A percentile compares a stretch with the other conserved stretches of the same genome.
These are phyloP conservation scores for Colletotrichum endophyticum DNA, from an alignment of 2,329 filamentous ascomycete genomes.

Conservation along the genomic window DNA sequence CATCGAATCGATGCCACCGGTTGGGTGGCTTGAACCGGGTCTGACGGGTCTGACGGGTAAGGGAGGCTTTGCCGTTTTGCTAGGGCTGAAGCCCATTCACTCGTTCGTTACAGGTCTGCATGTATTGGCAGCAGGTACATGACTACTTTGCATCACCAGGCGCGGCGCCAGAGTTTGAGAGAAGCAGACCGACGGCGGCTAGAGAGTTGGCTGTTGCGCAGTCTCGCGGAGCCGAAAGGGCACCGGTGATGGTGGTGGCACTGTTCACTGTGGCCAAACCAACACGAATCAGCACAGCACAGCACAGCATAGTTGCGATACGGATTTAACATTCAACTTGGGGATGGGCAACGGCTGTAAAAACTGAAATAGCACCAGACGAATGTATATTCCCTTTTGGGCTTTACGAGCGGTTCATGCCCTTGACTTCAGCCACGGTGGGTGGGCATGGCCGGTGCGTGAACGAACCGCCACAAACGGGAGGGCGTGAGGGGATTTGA, in stretches of 20 bases:
- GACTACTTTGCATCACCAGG: background rate
- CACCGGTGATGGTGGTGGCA: background rate
- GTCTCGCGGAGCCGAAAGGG: slow-evolving; percentile 7
- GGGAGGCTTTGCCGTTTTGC: background rate
- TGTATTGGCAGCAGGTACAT: background rate
- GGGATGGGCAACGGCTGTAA: background rate
- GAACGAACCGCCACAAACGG: background rate
- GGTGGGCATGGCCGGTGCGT: background rate
- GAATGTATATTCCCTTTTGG: background rate
- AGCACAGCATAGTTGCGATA: background rate
- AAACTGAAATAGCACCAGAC: background rate
- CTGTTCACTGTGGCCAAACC: background rate
- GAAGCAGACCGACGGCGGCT: background rate
- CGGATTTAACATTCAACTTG: background rate
- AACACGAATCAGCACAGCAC: background rate
- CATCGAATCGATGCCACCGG: background rate
- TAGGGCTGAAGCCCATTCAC: background rate
- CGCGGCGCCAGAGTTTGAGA: background rate
- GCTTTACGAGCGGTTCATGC: background rate
- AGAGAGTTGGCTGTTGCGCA: background rate
- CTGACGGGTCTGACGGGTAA: background rate
- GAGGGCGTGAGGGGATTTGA: background rate
- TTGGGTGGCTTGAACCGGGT: background rate
- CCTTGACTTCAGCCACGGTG: background rate
- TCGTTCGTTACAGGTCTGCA: background rate